phyloP scores from a whole-genome alignment of 1,284 basidiomycete species.

The Polyporus tsugae region DNA sequence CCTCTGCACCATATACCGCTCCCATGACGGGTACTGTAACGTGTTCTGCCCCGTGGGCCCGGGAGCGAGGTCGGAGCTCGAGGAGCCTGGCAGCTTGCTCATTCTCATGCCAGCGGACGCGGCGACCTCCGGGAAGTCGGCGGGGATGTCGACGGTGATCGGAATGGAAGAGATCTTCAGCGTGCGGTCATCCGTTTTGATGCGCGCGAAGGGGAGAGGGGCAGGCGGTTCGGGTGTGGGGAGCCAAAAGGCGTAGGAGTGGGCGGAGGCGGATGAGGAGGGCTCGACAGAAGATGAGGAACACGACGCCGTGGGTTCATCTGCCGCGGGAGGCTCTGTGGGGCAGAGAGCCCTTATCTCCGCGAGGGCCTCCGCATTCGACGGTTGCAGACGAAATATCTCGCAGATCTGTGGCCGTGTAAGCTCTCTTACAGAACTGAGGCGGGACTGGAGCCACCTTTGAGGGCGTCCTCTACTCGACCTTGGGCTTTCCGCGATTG shows the following conservation, averaged over 20 bases:
- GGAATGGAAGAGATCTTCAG: conserved; percentile 59
- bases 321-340: conserved; percentile 25
- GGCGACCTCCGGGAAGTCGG: conserved; percentile 32
- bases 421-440: background rate
- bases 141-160: conserved; percentile 50
- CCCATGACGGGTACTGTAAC: conserved; percentile 66
- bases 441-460: conserved; percentile 48
- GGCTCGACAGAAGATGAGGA: conserved; percentile 34
- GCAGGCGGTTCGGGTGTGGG: conserved; percentile 48
- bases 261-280: conserved; percentile 33
- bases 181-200: conserved; percentile 56
- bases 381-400: conserved; percentile 67
- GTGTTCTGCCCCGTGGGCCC: conserved; percentile 54
- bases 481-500: conserved; percentile 68
- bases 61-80: background rate
- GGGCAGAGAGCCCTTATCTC: conserved; percentile 58
- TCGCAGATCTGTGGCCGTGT: conserved; percentile 56
- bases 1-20: conserved; percentile 62
- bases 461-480: conserved; percentile 64
- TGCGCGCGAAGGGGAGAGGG: conserved; percentile 58
- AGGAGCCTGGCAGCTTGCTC: conserved; percentile 32
- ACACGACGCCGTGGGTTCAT: conserved; percentile 22
- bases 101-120: conserved; percentile 39
- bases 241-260: conserved; percentile 28
- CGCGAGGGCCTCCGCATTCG: conserved; percentile 62